Base-by-base conservation (phyloP, 2,329 filamentous ascomycete species). In the Pezicula radicicola region DNA sequence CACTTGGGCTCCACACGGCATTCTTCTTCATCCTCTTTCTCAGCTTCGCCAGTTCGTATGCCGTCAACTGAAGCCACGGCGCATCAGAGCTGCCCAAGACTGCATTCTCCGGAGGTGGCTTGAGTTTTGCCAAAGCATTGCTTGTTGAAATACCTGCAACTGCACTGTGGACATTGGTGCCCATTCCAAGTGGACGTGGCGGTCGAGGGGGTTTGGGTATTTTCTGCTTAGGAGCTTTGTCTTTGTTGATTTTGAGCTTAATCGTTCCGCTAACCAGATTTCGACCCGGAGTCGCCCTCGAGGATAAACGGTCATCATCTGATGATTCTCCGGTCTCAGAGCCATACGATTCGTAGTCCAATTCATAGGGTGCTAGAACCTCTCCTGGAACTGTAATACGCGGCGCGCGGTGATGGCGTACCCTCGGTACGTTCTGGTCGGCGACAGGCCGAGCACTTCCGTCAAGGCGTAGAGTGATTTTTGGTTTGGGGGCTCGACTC, bases 21-120 rank as follows among this genome's bases (percentile, higher is more conserved):
- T 94, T 94, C 76, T 94, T 94, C 79, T 94, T 94, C 89, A 94
- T 94, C 16, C 87, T 80, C 71, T 94, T 94, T 54, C 89, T 77
- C 7, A 94, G 75, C 56, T 84, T 80, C 1, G 83, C 84, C 44
- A 88, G 73, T 64, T 88, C 84, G 56, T 81, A 86, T 15, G 77
- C 73, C 6, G 83, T 87, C 36, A 88, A 74, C 60, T 83, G 82
- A 21, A 87, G 72, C 84, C 84, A 88, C 0, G 84, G 84, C 10
- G 81, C 78, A 52, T 86, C 79, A 3, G 73, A 62, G 50, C 81
- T 83, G 27, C 83, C 83, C 13, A 79, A 70, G 2, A 80, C 73
- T 2, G 80, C 81, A 55, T 84, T 77, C 27, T 80, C 76, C 0
- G 83, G 83, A 1, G 83, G 83, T 3, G 83, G 83, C 37, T 80